Evolutionary conservation across 495 filamentous ascomycete species (phyloP), one percentile per base, ranked within the genome.

Genomic region (Lasiosphaeris hirsuta): DNA sequence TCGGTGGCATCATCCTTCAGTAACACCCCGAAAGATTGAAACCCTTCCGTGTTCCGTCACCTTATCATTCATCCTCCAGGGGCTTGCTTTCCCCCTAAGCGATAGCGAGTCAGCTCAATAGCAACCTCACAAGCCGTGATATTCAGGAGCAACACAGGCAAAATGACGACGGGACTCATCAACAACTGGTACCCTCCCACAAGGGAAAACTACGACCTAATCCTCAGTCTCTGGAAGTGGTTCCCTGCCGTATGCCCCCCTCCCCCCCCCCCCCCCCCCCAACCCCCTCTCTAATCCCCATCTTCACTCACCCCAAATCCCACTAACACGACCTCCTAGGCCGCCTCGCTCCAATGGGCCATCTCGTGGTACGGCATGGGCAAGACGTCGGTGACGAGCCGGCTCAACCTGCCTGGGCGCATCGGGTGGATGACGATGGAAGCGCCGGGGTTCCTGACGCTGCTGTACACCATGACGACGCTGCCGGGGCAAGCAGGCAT

Each of bases 381-480:
- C 61, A 97, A 97, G 72, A 94, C 90, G n/a, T 96, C 90, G 9
- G 73, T 79, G 9, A 58, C 70, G 4, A 90, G 84, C 40, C 75
- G 73, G 13, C 76, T 95, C 72, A 97, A 98, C 71, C 67, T 97
- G 30, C 90, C 91, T n/a, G 94, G 94, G 59, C 88, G 88, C 59
- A 75, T 89, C 33, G 90, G 81, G 51, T 98, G 94, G 94, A 81
- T 84, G 7, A 77, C 81, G 4, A 96, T 97, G 92, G 94, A 98
- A 72, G 73, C 82, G 11, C 82, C 86, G 14, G 90, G 88, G 48
- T 88, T 92, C 49, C 57, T 89, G 3, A 86, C 84, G 41, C 76
- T 97, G 47, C 67, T 92, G 18, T 96, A 94, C 73, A 84, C 81
- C 62, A 85, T 96, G 75, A 77, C 66, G 63, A 83, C 77, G 1